phyloP scores from a whole-genome alignment of 345 rosid genomes.

The Moricandia arvensis region DNA sequence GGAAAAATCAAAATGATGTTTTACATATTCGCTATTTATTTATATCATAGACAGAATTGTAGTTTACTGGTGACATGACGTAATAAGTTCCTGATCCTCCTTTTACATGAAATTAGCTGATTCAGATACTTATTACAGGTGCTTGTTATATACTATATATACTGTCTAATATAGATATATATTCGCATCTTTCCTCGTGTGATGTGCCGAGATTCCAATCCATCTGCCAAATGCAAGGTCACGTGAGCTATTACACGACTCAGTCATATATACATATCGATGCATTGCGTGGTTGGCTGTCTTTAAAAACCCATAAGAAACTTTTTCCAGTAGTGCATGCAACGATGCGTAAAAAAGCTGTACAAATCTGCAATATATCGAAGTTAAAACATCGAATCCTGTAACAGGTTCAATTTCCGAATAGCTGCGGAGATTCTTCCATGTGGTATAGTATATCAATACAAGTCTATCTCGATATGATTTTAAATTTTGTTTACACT shows the following conservation, averaged over 20 bases:
- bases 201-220: constrained; percentile 30
- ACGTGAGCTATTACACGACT: constrained; percentile 16
- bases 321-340: neutral
- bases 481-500: neutral
- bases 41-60: neutral
- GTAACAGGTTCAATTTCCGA: constrained; percentile 14
- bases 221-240: constrained; percentile 27
- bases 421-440: constrained; percentile 11
- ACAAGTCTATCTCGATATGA: neutral
- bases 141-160: neutral
- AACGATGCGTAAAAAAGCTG: constrained; percentile 8
- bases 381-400: constrained; percentile 10
- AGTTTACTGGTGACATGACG: neutral
- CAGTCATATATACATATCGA: neutral
- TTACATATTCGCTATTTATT: neutral
- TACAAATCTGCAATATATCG: neutral
- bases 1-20: too few relatives aligned
- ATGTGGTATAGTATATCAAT: constrained; percentile 6
- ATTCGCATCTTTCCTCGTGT: constrained; percentile 28
- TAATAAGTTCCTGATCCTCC: neutral
- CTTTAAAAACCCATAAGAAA: neutral
- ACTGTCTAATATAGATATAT: neutral
- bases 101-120: neutral
- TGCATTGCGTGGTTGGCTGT: neutral
- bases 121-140: neutral